phyloP scores from a whole-genome alignment of 1,284 basidiomycete genomes.

The Cryptococcus maquisensis region DNA sequence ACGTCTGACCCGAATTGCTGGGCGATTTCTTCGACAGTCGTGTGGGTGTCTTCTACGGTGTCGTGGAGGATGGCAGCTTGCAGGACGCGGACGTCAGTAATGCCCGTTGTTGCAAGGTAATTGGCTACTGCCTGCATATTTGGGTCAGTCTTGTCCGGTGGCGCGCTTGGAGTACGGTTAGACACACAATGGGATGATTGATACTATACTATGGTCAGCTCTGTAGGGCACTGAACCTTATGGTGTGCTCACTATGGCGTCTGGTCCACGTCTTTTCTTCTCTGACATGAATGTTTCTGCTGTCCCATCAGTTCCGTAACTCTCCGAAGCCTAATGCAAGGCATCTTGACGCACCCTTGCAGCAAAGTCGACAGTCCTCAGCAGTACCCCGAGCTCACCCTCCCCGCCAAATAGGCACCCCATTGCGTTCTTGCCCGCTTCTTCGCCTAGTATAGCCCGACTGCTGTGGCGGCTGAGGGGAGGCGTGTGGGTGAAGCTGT shows the following conservation, averaged over 20 bases:
- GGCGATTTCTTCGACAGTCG: conserved; percentile 41
- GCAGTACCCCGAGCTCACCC: conserved; percentile 25
- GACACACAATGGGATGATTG: conserved; percentile 44
- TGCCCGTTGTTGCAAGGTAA: conserved; percentile 41
- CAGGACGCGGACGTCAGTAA: conserved; percentile 40
- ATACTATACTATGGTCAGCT: conserved; percentile 21
- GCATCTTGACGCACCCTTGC: conserved; percentile 35
- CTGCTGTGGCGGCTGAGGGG: conserved; percentile 12
- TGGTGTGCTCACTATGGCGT: conserved; percentile 41
- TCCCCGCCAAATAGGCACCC: conserved; percentile 10
- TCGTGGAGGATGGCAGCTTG: conserved; percentile 50
- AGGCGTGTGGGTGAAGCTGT: conserved; percentile 17
- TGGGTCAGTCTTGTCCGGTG: neutral
- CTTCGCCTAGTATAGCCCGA: neutral
- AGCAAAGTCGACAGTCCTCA: conserved; percentile 46
- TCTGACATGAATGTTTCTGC: conserved; percentile 48
- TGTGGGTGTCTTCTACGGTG: conserved; percentile 50
- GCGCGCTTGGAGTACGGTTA: neutral
- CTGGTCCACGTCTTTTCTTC: conserved; percentile 46
- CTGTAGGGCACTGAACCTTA: neutral
- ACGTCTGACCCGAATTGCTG: conserved; percentile 43
- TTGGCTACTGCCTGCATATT: conserved; percentile 43
- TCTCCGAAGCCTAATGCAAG: neutral
- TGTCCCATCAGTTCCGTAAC: neutral
- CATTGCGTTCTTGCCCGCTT: neutral